Evolutionary conservation across 1,139 yeast genomes (phyloP), one percentile per base, ranked within the genome.

Genomic region (Zygoascus sp.): DNA sequence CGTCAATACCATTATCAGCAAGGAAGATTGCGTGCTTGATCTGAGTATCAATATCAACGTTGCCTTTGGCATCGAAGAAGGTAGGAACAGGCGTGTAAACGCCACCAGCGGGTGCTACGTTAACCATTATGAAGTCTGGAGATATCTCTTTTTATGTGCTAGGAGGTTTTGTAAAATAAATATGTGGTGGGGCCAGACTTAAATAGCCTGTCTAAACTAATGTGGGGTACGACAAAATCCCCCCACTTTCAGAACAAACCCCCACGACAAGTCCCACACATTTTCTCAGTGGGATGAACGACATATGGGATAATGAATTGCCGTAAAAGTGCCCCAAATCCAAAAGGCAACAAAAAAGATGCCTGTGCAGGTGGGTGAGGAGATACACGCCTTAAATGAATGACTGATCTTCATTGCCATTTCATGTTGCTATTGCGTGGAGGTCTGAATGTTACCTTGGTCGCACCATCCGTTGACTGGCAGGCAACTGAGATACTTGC

Each of bases 401-500:
- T n/a, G n/a, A n/a, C n/a, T n/a, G n/a, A n/a, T n/a, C n/a, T n/a
- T n/a, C n/a, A n/a, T 23, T 23, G 10, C 10, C 27, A 7, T 23
- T 23, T 10, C 27, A 23, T 7, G 7, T 23, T 23, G 27, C 27
- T 23, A 23, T 10, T 23, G 9, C 10, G 16, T 30, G 3, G 34
- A 30, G 25, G 36, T 40, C 16, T 61, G 50, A 38, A 80, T 69
- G 44, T 74, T 68, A 4, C 87, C 87, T 40, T 67, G 63, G 44
- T 80, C 82, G 62, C 90, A 83, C 90, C 90, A 83, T 15, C 80
- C 81, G 51, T 78, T 73, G 8, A 83, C 84, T 0, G 90, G 90
- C 20, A 83, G 63, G 59, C 90, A 83, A 55, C 80, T 80, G 55
- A 83, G 70, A 59, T 83, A 82, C 61, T 81, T 81, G 67, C 90